A percentile compares a stretch with the other conserved stretches of the same genome.
Evolutionary conservation across 139 green algal species (phyloP).

Genomic region (Tetraselmis striata): DNA sequence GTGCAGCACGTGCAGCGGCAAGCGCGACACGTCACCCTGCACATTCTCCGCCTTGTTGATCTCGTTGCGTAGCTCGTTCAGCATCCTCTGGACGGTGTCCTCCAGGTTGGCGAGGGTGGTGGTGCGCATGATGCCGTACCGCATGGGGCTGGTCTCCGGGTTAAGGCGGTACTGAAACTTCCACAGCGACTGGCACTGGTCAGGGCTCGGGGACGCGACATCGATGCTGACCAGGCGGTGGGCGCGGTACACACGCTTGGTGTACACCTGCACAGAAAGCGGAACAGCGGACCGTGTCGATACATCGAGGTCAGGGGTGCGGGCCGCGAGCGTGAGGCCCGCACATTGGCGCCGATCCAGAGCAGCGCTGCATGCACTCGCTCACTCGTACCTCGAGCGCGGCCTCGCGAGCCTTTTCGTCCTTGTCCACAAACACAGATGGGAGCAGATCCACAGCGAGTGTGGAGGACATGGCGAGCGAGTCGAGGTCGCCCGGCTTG

Average conservation of each 20-base stretch:
- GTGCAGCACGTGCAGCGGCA: conserved; percentile 17
- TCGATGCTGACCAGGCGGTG: conserved; percentile 18
- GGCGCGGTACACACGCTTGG: conserved; percentile 22
- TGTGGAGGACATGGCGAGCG: conserved; percentile 8
- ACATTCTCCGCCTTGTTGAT: conserved; percentile 1
- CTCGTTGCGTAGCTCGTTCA: not conserved
- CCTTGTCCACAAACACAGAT: conserved; percentile 17
- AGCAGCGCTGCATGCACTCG: too few species aligned
- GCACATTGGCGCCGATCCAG: too few species aligned
- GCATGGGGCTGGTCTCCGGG: conserved; percentile 12
- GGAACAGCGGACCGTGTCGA: too few species aligned
- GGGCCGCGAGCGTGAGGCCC: too few species aligned
- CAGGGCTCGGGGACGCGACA: not conserved
- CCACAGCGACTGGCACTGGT: not conserved
- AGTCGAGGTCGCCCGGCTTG: not conserved
- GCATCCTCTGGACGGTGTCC: not conserved
- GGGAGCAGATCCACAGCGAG: conserved; percentile 26
- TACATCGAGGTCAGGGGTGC: too few species aligned
- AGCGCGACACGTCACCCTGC: not conserved
- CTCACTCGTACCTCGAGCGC: too few species aligned
- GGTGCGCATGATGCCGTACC: conserved; percentile 13
- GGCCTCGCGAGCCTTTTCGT: conserved; percentile 8
- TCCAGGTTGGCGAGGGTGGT: not conserved
- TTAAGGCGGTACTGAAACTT: conserved; percentile 25
- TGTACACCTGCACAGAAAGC: too few species aligned